These are phyloP conservation scores for Aspergillus fumigatiaffinis DNA, from an alignment of 2,329 filamentous ascomycete species.

Conservation along the genomic window DNA sequence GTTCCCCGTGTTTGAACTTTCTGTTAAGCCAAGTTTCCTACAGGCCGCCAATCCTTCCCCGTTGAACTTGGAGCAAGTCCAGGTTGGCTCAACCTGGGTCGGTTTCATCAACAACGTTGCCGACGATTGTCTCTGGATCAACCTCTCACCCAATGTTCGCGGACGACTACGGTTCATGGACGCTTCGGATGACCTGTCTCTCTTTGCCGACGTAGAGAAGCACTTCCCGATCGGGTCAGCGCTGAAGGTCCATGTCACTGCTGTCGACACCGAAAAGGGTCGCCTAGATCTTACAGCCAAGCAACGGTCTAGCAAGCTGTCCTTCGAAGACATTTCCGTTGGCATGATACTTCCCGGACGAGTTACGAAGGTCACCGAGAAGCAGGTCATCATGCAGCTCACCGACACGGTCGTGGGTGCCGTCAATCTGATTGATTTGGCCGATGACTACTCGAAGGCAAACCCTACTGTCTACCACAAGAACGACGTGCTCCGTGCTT, in stretches of 20 bases:
- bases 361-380: constrained; percentile 80
- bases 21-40: constrained; percentile 65
- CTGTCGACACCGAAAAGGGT: constrained; percentile 67
- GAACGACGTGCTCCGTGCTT: constrained; percentile 85
- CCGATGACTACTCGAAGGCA: constrained; percentile 79
- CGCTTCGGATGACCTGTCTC: constrained; percentile 78
- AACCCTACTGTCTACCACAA: constrained; percentile 72
- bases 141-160: constrained; percentile 79
- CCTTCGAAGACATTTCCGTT: constrained; percentile 67
- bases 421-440: constrained; percentile 76
- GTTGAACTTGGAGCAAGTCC: constrained; percentile 68
- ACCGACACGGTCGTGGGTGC: constrained; percentile 75
- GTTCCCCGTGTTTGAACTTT: constrained; percentile 78
- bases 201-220: constrained; percentile 68
- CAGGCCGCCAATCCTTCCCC: constrained; percentile 55
- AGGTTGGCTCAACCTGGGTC: constrained; percentile 66
- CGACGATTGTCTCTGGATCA: constrained; percentile 81
- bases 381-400: constrained; percentile 79
- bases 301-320: constrained; percentile 59
- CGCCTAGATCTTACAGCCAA: constrained; percentile 80
- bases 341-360: constrained; percentile 79
- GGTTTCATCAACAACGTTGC: constrained; percentile 90
- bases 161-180: constrained; percentile 80
- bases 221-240: constrained; percentile 91
- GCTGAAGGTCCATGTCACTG: constrained; percentile 72